phyloP scores from a whole-genome alignment of 352 stramenopile species.

The Globisporangium sylvaticum region DNA sequence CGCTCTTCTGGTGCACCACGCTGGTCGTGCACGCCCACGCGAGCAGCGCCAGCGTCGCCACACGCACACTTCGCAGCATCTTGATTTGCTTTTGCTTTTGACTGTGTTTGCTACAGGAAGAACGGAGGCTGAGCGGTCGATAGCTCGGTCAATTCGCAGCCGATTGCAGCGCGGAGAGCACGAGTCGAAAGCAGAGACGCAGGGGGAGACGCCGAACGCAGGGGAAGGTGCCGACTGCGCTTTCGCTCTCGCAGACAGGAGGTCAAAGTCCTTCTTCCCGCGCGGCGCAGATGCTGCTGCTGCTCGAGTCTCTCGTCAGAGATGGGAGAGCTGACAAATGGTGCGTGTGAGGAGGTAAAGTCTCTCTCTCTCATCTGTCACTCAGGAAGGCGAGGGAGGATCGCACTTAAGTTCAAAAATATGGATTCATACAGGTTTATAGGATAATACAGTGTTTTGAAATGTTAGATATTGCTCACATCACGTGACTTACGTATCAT shows the following conservation, averaged over 20 bases:
- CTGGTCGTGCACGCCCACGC: conserved; percentile 6
- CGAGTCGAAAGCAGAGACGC: not conserved
- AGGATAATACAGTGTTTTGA: not conserved
- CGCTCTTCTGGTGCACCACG: not conserved
- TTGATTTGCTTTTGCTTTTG: not conserved
- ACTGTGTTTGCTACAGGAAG: not conserved
- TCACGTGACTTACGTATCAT: no score
- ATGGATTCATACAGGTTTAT: not conserved
- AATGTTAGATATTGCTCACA: no score
- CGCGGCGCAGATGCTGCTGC: not conserved
- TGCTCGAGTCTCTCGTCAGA: not conserved
- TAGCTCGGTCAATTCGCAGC: not conserved
- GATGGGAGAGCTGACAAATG: not conserved
- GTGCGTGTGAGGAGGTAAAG: not conserved
- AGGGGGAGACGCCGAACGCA: not conserved
- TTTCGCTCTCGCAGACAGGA: not conserved
- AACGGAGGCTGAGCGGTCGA: not conserved
- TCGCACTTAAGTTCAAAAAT: not conserved
- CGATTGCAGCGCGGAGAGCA: conserved; percentile 2
- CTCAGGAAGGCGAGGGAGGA: not conserved
- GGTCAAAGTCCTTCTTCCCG: not conserved
- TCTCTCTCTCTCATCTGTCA: not conserved
- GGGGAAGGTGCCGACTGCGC: not conserved
- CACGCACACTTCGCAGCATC: conserved; percentile 11
- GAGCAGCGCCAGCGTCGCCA: conserved; percentile 10